Evolutionary conservation across 257 asterid genomes (phyloP), one percentile per base, ranked within the genome.

Genomic region (Lantana camara): DNA sequence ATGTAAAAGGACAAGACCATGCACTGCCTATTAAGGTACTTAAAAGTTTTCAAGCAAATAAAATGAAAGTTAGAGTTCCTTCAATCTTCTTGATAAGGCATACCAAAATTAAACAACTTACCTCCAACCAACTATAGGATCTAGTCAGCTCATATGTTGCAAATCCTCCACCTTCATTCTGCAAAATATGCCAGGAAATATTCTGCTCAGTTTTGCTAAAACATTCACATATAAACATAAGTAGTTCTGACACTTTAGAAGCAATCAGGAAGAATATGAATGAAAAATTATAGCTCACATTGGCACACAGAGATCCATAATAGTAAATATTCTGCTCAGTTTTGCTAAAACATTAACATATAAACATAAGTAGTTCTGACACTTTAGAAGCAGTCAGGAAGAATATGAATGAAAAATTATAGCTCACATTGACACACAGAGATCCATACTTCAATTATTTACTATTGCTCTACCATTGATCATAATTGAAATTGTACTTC

Each of bases 51-150:
- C 67, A 35, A 69, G 35, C n/a, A 40, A 69, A 29, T 16, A 9
- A 15, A 45, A 60, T 51, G 8, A 30, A 50, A 64, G 19, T 58
- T 38, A 23, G 61, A 20, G 38, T 23, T 51, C 45, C 9, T 46
- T 45, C 35, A 37, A 62, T 23, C 45, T 20, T 63, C 62, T 63
- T 22, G 21, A 65, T 50, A 60, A 68, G 42, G 34, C 23, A 47
- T 62, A 68, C 30, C n/a, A n/a, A 69, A 51, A 38, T 9, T 44
- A 46, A 54, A 68, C 53, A 51, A 49, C 58, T 50, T 82, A 94
- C 99, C 98, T 94, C 99, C 80, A 94, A 79, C 99, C 98, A 94
- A 61, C 95, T 81, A 82, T 94, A 94, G 70, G 99, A 94, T 79
- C 99, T 82, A 69, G 99, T 86, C 79, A 94, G 88, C 75, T 94